Evolutionary conservation across 2,329 filamentous ascomycete genomes (phyloP).

Genomic region (Huntiella decipiens): DNA sequence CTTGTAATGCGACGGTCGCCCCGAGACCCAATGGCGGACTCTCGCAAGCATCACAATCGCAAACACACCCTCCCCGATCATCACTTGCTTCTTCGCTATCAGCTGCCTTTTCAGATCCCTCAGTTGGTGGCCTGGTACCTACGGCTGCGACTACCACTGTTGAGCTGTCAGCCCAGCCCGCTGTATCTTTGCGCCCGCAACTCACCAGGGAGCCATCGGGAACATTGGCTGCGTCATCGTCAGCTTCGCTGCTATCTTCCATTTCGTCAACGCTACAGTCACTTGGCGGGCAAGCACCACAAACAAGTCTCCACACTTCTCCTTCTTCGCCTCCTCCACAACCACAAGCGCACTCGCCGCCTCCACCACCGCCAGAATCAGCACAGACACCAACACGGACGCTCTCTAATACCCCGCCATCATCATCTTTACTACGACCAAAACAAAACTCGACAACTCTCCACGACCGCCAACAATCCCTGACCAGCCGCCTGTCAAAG

Average conservation of each 20-base stretch:
- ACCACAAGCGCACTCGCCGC: not conserved
- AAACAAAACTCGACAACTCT: too few species aligned
- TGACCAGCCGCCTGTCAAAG: too few species aligned
- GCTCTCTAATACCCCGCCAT: too few species aligned
- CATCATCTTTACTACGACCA: too few species aligned
- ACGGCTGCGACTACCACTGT: slow-evolving; percentile 9
- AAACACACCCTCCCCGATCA: too few species aligned
- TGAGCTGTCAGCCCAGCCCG: slow-evolving; percentile 7
- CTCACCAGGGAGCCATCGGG: not conserved
- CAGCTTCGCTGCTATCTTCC: slow-evolving; percentile 2
- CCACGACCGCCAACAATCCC: too few species aligned
- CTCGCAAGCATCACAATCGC: too few species aligned
- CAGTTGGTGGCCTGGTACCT: not conserved
- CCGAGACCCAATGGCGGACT: too few species aligned
- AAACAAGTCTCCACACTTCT: not conserved
- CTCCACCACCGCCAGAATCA: not conserved
- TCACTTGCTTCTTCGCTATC: not conserved
- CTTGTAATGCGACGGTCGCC: too few species aligned
- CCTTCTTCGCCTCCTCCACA: not conserved
- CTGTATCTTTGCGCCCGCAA: slow-evolving; percentile 2
- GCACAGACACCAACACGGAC: not conserved
- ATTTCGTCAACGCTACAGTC: slow-evolving; percentile 6
- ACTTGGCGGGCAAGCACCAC: not conserved
- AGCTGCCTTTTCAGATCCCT: not conserved
- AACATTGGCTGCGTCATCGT: not conserved